A percentile compares a stretch with the other conserved stretches of the same genome.
Conservation (phyloP, 352 stramenopile genomes). For the Globisporangium orthogonon region DNA sequence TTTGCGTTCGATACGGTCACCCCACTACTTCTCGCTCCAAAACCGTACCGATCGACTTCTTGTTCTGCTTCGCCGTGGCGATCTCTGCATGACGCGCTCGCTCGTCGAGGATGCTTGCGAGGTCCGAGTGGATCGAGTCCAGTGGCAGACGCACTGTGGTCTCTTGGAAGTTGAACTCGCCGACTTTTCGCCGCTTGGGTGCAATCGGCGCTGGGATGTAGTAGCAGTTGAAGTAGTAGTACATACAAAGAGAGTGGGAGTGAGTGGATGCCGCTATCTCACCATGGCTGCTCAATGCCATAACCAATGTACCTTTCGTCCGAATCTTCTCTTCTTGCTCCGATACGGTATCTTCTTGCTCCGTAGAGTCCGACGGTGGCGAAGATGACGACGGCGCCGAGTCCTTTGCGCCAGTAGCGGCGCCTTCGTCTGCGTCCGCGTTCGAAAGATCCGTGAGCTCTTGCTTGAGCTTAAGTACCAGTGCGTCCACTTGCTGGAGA, state of each 20-base stretch:
- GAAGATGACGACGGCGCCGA: slow-evolving; percentile 1
- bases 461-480: slow-evolving; percentile 37
- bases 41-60: slow-evolving; percentile 19
- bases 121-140: slow-evolving; percentile 48
- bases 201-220: slow-evolving; percentile 9
- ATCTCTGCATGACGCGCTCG: slow-evolving; percentile 23
- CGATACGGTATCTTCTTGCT: slow-evolving; percentile 5
- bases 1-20: neutral
- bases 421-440: slow-evolving; percentile 2
- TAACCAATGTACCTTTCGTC: slow-evolving; percentile 4
- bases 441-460: slow-evolving; percentile 42
- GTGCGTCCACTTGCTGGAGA: slow-evolving; percentile 33
- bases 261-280: neutral
- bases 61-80: slow-evolving; percentile 17
- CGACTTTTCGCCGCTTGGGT: slow-evolving; percentile 43
- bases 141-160: slow-evolving; percentile 44
- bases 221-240: neutral
- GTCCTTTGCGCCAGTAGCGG: neutral
- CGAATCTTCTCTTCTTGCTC: slow-evolving; percentile 6
- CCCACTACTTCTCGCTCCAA: neutral
- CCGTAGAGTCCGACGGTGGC: slow-evolving; percentile 3
- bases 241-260: neutral
- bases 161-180: slow-evolving; percentile 24
- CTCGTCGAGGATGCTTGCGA: slow-evolving; percentile 40
- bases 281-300: too few species aligned